Evolutionary conservation across 2,329 filamentous ascomycete species (phyloP).

Genomic region (Aspergillus pseudonomiae): DNA sequence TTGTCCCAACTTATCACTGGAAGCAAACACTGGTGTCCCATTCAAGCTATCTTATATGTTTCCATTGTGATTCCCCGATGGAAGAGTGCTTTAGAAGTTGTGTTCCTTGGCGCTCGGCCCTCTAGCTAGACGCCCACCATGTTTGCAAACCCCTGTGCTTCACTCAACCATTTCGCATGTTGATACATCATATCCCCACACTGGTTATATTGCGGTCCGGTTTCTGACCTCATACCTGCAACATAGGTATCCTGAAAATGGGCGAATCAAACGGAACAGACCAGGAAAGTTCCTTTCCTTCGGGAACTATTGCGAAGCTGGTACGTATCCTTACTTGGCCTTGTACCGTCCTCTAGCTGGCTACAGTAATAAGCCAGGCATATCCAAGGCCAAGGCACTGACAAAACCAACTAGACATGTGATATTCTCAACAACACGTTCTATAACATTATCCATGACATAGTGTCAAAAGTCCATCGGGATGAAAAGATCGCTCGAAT

Average conservation of each 20-base stretch:
- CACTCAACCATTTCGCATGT: neutral
- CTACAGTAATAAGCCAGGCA: neutral
- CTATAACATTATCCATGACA: slow-evolving; percentile 63
- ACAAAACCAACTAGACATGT: slow-evolving; percentile 34
- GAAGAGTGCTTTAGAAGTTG: neutral
- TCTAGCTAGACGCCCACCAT: neutral
- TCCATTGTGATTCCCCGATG: neutral
- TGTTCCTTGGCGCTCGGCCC: neutral
- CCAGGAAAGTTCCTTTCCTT: slow-evolving; percentile 32
- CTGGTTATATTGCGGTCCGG: neutral
- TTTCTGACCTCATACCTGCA: neutral
- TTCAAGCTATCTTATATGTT: neutral
- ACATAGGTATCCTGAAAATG: slow-evolving; percentile 27
- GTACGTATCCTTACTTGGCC: slow-evolving; percentile 30
- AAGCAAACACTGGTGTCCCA: neutral
- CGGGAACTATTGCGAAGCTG: slow-evolving; percentile 45
- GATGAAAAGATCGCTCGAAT: slow-evolving; percentile 64
- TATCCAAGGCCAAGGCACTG: slow-evolving; percentile 1
- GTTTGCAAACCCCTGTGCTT: neutral
- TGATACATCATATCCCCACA: neutral
- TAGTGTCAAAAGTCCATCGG: slow-evolving; percentile 61
- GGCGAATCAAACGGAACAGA: slow-evolving; percentile 34
- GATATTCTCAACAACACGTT: slow-evolving; percentile 61
- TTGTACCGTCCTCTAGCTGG: slow-evolving; percentile 9
- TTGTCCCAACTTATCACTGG: neutral